Conservation (phyloP, 108 stramenopile species). For the Aurantiochytrium sp. region DNA sequence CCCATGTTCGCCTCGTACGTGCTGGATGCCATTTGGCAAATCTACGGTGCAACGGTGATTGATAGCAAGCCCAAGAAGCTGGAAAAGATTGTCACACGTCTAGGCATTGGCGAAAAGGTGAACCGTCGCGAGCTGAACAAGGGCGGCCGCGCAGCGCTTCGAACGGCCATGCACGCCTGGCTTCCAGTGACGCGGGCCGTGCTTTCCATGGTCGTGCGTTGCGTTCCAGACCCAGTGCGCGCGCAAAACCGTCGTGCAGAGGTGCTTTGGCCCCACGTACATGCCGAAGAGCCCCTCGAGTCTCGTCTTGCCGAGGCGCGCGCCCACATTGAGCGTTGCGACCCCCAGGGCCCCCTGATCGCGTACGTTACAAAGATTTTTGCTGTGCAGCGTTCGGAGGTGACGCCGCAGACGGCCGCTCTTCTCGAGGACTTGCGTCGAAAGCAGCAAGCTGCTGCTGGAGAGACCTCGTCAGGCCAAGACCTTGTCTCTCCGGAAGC, state of each 20-base stretch:
- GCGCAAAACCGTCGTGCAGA: conserved; percentile 26
- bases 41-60: conserved; percentile 39
- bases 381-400: conserved; percentile 19
- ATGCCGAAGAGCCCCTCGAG: conserved; percentile 3
- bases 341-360: conserved; percentile 36
- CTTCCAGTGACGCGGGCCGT: conserved; percentile 47
- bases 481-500: not conserved
- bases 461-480: not conserved
- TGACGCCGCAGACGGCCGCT: not conserved
- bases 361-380: conserved; percentile 49
- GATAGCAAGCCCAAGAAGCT: conserved; percentile 34
- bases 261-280: conserved; percentile 6
- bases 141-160: not conserved
- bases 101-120: conserved; percentile 23
- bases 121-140: not conserved
- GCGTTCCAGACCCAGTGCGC: conserved; percentile 33
- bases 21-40: conserved; percentile 46
- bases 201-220: conserved; percentile 44
- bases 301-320: conserved; percentile 7
- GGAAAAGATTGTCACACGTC: conserved; percentile 26
- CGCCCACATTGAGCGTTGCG: conserved; percentile 28
- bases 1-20: conserved; percentile 53
- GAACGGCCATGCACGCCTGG: conserved; percentile 50
- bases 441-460: not conserved
- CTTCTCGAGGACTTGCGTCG: conserved; percentile 13